Base-by-base conservation (phyloP, 2,329 filamentous ascomycete species). In the Metarhizium sp. region DNA sequence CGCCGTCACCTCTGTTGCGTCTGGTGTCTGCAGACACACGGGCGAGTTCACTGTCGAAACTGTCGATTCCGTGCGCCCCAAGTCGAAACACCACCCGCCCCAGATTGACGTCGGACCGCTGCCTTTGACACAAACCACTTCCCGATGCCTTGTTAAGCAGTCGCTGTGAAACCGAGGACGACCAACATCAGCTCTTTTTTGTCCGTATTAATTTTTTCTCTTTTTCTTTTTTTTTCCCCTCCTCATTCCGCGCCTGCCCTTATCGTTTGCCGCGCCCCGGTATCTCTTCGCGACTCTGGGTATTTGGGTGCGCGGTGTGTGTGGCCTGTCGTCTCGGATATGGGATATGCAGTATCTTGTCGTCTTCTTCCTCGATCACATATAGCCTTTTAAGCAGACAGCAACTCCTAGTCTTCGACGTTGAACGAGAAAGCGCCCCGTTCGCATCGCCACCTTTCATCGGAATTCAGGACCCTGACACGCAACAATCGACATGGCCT, bases 401-500 rank as follows among this genome's bases (percentile, higher is more conserved):
- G 25, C 25, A 16, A 16, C n/a, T 10, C 3, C 14, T 11, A 4
- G 25, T 30, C 20, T n/a, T 45, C 45, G 25, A n/a, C 20, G 20
- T 14, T 11, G 6, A 14, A 30, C 45, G 45, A 30, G 25, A 48
- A 8, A 16, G 20, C 13, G 7, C 8, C 3, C 18, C 20, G 20
- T 30, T 11, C 25, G 5, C 45, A 13, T 30, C 25, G 20, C 20
- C 42, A 7, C 7, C n/a, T 13, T 10, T 18, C 16, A 45, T 45
- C 32, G 10, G 32, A 4, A 8, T 25, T 25, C 20, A 6, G n/a
- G 42, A 34, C 42, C 13, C 29, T 42, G 43, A 36, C n/a, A 48
- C 34, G 14, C 13, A 32, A 45, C 46, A 14, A n/a, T 40, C 4
- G 36, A 36, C 16, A 82, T 82, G 79, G 75, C 78, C 49, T 80